Evolutionary conservation across 176 grass and related monocot species (phyloP), one percentile per base, ranked within the genome.

Genomic region (Phoenix dactylifera): DNA sequence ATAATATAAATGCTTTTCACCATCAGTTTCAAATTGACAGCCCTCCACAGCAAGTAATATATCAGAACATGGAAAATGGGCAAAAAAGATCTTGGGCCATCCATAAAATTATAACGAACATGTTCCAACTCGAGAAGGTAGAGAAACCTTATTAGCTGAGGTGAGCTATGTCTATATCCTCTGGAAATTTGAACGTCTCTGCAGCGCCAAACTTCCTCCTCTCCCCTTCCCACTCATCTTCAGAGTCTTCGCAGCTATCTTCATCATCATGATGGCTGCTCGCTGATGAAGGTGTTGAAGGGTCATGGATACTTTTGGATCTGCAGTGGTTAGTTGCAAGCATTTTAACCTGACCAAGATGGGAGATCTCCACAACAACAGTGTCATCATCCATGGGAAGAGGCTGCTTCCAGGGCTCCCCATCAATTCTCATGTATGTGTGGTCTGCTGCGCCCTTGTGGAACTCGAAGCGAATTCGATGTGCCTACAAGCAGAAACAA

Each of bases 371-470:
- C 18, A 95, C 80, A 0, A 95, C 80, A 1, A 95, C 77, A 0
- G 80, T 76, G 71, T 84, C 77, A 0, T 90, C 80, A 16, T 95
- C 80, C 22, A 50, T 69, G 0, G 90, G 90, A 19, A 95, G 77
- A 5, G 90, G 90, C 60, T 95, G 86, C 74, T 90, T 95, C 90
- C 90, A 95, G 0, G 90, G 90, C 60, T 95, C 90, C 35, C 90
- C 90, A 0, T 95, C 90, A 5, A 95, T 59, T 60, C 90, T 84
- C 90, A 95, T 95, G 79, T 76, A 95, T 1, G 90, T 84, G 57
- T 86, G 67, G 0, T 84, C 68, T 3, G 80, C 71, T 4, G 54
- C 74, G 1, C 80, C 90, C 69, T 87, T 79, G 68, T 80, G 80
- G 56, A 90, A 95, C 71, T 90, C 86, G 0, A 95, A 95, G 0